Conservation (phyloP, 441 rosid genomes). For the Hura crepitans region DNA sequence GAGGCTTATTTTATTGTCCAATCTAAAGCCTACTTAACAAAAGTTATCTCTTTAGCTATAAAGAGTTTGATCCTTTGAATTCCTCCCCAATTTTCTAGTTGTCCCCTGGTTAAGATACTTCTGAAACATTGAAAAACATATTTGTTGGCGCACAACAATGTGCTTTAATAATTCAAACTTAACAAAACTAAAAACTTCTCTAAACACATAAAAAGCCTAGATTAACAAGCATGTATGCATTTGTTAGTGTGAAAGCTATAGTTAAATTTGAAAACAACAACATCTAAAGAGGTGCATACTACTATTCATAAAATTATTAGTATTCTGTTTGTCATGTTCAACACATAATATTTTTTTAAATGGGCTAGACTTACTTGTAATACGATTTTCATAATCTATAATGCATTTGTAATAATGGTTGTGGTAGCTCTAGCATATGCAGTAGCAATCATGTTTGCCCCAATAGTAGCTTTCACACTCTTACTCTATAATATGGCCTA, state of each 20-base stretch:
- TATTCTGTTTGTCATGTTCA: neutral
- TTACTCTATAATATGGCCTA: no score
- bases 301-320: neutral
- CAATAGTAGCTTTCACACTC: no score
- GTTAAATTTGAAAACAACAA: neutral
- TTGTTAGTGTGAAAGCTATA: neutral
- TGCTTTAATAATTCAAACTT: slow-evolving; percentile 8
- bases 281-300: neutral
- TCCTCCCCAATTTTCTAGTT: slow-evolving; percentile 13
- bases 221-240: neutral
- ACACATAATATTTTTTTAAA: neutral
- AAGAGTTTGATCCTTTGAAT: slow-evolving; percentile 6
- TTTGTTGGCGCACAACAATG: slow-evolving; percentile 6
- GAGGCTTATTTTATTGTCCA: slow-evolving; percentile 1
- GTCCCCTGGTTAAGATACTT: slow-evolving; percentile 16
- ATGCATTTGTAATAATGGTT: slow-evolving; percentile 73
- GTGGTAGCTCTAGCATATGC: slow-evolving; percentile 95
- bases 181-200: slow-evolving; percentile 1
- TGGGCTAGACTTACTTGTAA: slow-evolving; percentile 27
- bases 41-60: no score
- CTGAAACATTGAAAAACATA: neutral
- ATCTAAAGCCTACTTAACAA: neutral
- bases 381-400: slow-evolving; percentile 98
- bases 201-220: neutral
- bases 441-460: slow-evolving; percentile 85